These are phyloP conservation scores for Acanthamoeba lenticulata DNA, from an alignment of 208 protist genomes.

Conservation along the genomic window DNA sequence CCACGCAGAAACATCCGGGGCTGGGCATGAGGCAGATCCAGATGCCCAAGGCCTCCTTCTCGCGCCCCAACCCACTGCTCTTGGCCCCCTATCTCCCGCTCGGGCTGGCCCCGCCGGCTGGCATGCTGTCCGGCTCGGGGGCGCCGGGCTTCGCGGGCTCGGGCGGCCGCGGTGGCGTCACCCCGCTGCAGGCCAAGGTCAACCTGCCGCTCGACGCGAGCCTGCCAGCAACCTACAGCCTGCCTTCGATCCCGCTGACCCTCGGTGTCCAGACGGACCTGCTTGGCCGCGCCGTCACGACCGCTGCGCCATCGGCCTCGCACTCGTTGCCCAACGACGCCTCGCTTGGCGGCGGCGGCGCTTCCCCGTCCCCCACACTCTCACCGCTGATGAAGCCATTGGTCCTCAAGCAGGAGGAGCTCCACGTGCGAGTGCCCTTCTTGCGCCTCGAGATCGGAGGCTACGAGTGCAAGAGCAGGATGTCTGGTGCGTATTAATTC, in stretches of 20 bases:
- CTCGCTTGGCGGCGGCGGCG: not conserved
- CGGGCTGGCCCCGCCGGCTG: not conserved
- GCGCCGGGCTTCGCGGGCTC: too few species aligned
- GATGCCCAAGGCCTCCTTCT: not conserved
- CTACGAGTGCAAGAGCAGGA: conserved; percentile 29
- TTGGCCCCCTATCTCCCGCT: not conserved
- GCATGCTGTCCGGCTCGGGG: not conserved
- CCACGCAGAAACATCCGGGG: not conserved
- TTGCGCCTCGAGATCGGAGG: conserved; percentile 18
- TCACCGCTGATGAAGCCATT: not conserved
- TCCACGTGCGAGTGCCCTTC: not conserved
- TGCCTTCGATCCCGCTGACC: too few species aligned
- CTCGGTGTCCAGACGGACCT: too few species aligned
- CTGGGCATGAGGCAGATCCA: not conserved
- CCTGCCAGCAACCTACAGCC: too few species aligned
- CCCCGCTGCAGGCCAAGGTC: too few species aligned
- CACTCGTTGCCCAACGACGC: too few species aligned
- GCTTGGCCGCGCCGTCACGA: too few species aligned
- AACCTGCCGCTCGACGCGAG: too few species aligned
- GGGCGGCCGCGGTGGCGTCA: too few species aligned
- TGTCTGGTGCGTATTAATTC: not conserved
- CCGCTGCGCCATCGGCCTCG: too few species aligned
- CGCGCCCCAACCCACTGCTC: not conserved
- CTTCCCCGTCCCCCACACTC: too few species aligned
- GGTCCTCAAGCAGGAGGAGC: not conserved